phyloP scores from a whole-genome alignment of 139 green algal species.

The Tetraselmis striata region DNA sequence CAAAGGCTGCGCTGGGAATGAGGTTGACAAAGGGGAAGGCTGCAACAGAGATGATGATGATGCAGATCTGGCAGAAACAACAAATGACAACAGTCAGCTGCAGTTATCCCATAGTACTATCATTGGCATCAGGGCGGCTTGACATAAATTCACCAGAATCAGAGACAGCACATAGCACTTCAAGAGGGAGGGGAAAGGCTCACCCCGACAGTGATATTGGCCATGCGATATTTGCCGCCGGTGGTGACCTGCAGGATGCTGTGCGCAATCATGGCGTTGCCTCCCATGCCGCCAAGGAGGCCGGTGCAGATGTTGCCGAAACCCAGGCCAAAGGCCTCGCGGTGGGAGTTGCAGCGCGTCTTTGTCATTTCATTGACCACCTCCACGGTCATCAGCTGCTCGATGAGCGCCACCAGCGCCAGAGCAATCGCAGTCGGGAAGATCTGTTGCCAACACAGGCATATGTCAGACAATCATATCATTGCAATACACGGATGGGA shows the following conservation, averaged over 20 bases:
- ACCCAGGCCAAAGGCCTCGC: constrained; percentile 17
- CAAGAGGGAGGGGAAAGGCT: not conserved
- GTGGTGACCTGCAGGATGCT: constrained; percentile 21
- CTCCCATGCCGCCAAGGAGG: constrained; percentile 20
- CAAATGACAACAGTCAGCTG: not conserved
- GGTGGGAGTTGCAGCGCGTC: not conserved
- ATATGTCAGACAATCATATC: too few species aligned
- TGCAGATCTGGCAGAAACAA: not conserved
- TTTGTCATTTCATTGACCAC: not conserved
- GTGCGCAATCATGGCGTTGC: constrained; percentile 27
- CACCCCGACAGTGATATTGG: constrained; percentile 2
- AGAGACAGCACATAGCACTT: too few species aligned
- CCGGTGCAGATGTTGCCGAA: constrained; percentile 13
- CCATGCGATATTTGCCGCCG: constrained; percentile 13
- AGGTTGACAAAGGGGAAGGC: not conserved
- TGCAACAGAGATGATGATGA: not conserved
- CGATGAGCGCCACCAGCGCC: not conserved
- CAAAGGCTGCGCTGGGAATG: not conserved
- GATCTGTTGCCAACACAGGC: too few species aligned
- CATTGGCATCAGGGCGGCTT: not conserved
- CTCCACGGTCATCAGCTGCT: constrained; percentile 5
- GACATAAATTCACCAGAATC: too few species aligned
- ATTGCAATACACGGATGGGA: too few species aligned
- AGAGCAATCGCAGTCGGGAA: not conserved
- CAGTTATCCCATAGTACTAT: not conserved